Percentiles rank a stretch among this genome's conserved stretches.
Evolutionary conservation across 352 stramenopile genomes (phyloP).

Genomic region (Globisporangium nodosum): DNA sequence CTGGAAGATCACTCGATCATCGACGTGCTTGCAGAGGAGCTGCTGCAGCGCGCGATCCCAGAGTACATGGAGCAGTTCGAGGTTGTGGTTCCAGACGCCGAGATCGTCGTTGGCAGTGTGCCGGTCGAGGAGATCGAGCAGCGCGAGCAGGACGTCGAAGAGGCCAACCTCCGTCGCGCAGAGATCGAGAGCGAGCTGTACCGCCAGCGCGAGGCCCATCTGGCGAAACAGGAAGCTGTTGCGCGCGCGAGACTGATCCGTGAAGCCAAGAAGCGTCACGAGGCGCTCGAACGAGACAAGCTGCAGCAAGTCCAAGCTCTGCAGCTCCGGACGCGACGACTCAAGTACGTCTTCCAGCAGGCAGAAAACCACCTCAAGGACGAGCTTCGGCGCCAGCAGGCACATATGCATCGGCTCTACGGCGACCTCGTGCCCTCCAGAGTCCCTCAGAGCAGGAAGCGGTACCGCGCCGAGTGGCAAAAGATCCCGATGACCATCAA

Average conservation of each 20-base stretch:
- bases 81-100: slow-evolving; percentile 50
- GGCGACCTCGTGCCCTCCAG: slow-evolving; percentile 37
- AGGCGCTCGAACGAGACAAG: slow-evolving; percentile 36
- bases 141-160: slow-evolving; percentile 56
- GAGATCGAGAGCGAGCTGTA: slow-evolving; percentile 50
- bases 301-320: slow-evolving; percentile 36
- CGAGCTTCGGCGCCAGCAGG: slow-evolving; percentile 56
- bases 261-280: slow-evolving; percentile 32
- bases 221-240: slow-evolving; percentile 36
- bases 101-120: slow-evolving; percentile 57
- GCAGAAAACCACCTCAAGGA: slow-evolving; percentile 55
- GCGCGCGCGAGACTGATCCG: slow-evolving; percentile 28
- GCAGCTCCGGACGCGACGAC: slow-evolving; percentile 37
- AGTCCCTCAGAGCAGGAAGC: slow-evolving; percentile 31
- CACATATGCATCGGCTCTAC: slow-evolving; percentile 53
- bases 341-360: slow-evolving; percentile 68
- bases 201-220: slow-evolving; percentile 34
- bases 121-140: slow-evolving; percentile 53
- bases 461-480: slow-evolving; percentile 70
- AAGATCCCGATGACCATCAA: slow-evolving; percentile 72
- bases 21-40: slow-evolving; percentile 37
- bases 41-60: slow-evolving; percentile 35
- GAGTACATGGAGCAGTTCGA: slow-evolving; percentile 70
- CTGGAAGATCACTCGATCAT: slow-evolving; percentile 36
- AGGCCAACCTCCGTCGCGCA: slow-evolving; percentile 35